phyloP scores from a whole-genome alignment of 345 rosid species.

The Arabidopsis thaliana region DNA sequence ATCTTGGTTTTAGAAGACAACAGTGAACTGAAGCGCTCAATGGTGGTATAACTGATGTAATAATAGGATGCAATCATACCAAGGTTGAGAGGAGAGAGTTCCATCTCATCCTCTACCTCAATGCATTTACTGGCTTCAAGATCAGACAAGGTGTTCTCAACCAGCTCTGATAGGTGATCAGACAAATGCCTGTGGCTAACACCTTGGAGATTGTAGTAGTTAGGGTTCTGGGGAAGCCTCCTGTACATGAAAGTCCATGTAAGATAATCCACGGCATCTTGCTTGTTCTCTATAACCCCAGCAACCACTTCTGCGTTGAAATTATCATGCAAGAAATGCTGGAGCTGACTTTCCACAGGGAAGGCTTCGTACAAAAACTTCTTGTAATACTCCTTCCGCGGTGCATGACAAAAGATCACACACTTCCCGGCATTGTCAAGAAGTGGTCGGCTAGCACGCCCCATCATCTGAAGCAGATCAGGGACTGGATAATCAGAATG shows the following conservation, averaged over 20 bases:
- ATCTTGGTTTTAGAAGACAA: constrained; percentile 84
- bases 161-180: constrained; percentile 95
- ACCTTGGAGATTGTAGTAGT: constrained; percentile 97
- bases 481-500: constrained; percentile 86
- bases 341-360: constrained; percentile 91
- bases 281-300: constrained; percentile 81
- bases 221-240: constrained; percentile 91
- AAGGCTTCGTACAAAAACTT: constrained; percentile 90
- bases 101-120: constrained; percentile 78
- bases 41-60: constrained; percentile 84
- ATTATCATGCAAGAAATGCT: constrained; percentile 88
- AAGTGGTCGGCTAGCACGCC: constrained; percentile 87
- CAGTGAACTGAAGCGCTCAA: constrained; percentile 87
- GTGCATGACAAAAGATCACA: constrained; percentile 86
- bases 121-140: constrained; percentile 86
- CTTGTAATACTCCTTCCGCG: constrained; percentile 91
- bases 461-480: constrained; percentile 97
- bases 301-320: constrained; percentile 90
- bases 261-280: constrained; percentile 94
- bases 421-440: constrained; percentile 88
- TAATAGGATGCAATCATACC: constrained; percentile 92
- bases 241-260: constrained; percentile 97
- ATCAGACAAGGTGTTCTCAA: constrained; percentile 80
- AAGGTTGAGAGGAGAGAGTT: constrained; percentile 77
- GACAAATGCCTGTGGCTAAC: constrained; percentile 94